Evolutionary conservation across 139 green algal genomes (phyloP).

Genomic region (Chlorella ohadii): DNA sequence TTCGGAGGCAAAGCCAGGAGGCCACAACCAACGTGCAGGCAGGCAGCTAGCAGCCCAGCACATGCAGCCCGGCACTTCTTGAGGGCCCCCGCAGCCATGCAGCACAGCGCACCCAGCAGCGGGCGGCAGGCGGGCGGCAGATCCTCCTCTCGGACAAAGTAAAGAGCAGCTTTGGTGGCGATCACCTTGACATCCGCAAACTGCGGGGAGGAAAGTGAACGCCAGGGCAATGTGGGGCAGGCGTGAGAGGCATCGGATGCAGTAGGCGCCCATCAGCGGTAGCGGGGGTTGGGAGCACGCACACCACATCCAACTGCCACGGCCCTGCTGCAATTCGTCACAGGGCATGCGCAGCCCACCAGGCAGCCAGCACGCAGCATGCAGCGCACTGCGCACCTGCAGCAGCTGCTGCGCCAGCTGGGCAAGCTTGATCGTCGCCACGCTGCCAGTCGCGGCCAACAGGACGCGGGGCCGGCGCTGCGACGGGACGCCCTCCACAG

Average conservation of each 20-base stretch:
- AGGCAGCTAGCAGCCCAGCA: too few species aligned
- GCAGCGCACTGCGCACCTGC: slow-evolving; percentile 4
- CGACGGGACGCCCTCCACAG: not conserved
- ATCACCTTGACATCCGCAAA: slow-evolving; percentile 69
- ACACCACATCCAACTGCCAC: too few species aligned
- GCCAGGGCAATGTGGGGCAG: too few species aligned
- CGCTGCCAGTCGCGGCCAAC: slow-evolving; percentile 73
- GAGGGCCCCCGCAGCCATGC: too few species aligned
- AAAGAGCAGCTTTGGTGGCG: slow-evolving; percentile 54
- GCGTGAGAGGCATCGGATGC: too few species aligned
- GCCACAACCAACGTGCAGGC: too few species aligned
- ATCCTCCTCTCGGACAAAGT: slow-evolving; percentile 63
- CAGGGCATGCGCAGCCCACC: not conserved
- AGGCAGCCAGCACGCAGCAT: not conserved
- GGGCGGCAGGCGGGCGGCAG: slow-evolving; percentile 31
- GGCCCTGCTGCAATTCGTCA: too few species aligned
- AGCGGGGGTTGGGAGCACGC: too few species aligned
- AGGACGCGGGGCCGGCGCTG: slow-evolving; percentile 56
- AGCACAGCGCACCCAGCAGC: slow-evolving; percentile 25
- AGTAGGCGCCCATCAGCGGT: too few species aligned
- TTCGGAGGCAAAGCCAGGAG: not conserved
- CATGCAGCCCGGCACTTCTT: too few species aligned
- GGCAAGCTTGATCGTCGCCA: slow-evolving; percentile 78
- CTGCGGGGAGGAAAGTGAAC: not conserved
- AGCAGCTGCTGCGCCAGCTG: slow-evolving; percentile 56